These are phyloP conservation scores for Hypoxylon sp. DNA, from an alignment of 2,329 filamentous ascomycete species.

Conservation along the genomic window DNA sequence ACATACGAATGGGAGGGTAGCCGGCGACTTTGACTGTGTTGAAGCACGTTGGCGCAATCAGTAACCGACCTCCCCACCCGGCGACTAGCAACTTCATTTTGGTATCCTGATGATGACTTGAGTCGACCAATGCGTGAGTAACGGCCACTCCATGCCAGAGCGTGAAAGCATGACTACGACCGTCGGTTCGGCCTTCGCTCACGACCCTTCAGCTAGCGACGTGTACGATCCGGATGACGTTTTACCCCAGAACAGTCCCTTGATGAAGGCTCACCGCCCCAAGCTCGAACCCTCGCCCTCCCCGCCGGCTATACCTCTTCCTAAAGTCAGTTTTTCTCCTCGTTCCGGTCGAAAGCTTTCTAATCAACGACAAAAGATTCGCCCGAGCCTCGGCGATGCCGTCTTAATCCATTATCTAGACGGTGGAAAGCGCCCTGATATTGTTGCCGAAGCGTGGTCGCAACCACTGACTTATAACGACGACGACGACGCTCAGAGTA, in stretches of 20 bases:
- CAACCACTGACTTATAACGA: conserved; percentile 65
- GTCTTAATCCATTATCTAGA: conserved; percentile 77
- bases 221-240: conserved; percentile 66
- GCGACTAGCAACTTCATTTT: conserved; percentile 37
- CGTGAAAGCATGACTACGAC: conserved; percentile 56
- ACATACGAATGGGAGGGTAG: conserved; percentile 39
- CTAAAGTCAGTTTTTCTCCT: conserved; percentile 61
- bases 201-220: conserved; percentile 55
- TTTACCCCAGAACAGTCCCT: conserved; percentile 59
- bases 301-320: conserved; percentile 63
- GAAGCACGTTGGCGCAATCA: conserved; percentile 43
- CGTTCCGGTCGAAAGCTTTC: conserved; percentile 62
- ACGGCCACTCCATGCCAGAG: conserved; percentile 50
- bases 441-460: conserved; percentile 71
- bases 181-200: conserved; percentile 51
- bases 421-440: conserved; percentile 74
- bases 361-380: conserved; percentile 69
- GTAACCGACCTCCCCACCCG: conserved; percentile 19
- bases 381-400: conserved; percentile 73
- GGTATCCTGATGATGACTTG: conserved; percentile 50
- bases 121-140: conserved; percentile 55
- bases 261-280: conserved; percentile 59
- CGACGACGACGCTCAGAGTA: conserved; percentile 60
- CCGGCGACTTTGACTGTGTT: conserved; percentile 35
- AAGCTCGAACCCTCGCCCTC: conserved; percentile 67